phyloP scores from a whole-genome alignment of 495 filamentous ascomycete genomes.

The Trichodelitschia bisporula region DNA sequence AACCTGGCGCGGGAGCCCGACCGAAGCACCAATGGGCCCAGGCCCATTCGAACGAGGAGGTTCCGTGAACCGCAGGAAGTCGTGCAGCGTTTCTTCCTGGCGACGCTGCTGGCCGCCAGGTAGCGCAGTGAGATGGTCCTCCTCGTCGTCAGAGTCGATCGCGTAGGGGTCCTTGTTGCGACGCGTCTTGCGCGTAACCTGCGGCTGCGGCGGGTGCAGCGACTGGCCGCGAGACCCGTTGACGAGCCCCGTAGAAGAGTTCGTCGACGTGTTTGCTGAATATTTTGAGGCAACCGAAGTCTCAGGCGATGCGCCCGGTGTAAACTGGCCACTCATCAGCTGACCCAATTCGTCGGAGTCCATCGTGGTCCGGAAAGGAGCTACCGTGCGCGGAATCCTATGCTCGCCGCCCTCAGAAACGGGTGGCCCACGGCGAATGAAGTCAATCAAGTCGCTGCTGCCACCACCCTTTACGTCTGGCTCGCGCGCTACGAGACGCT shows the following conservation, averaged over 20 bases:
- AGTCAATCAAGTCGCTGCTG: constrained; percentile 76
- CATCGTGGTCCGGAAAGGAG: constrained; percentile 63
- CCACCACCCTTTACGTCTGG: constrained; percentile 32
- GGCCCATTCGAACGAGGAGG: constrained; percentile 35
- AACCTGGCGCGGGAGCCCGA: not conserved
- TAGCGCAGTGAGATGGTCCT: constrained; percentile 28
- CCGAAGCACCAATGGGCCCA: constrained; percentile 13
- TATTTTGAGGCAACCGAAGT: constrained; percentile 18
- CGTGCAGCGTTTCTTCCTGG: constrained; percentile 46
- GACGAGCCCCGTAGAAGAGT: constrained; percentile 34
- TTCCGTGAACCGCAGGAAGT: constrained; percentile 67
- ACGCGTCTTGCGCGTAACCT: constrained; percentile 34
- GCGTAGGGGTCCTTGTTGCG: constrained; percentile 77
- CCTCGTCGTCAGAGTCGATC: constrained; percentile 66
- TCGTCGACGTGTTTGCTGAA: constrained; percentile 25
- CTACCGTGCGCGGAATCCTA: constrained; percentile 59
- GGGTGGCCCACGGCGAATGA: constrained; percentile 66
- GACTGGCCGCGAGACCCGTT: not conserved
- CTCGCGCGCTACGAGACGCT: constrained; percentile 39
- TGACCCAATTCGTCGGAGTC: constrained; percentile 48
- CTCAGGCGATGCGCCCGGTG: constrained; percentile 15
- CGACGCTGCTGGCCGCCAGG: constrained; percentile 12
- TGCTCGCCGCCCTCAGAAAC: constrained; percentile 24
- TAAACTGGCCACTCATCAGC: constrained; percentile 20
- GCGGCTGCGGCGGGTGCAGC: constrained; percentile 1